Evolutionary conservation across 768 basidiomycete genomes (phyloP).

Genomic region (Leucocoprinus sp.): DNA sequence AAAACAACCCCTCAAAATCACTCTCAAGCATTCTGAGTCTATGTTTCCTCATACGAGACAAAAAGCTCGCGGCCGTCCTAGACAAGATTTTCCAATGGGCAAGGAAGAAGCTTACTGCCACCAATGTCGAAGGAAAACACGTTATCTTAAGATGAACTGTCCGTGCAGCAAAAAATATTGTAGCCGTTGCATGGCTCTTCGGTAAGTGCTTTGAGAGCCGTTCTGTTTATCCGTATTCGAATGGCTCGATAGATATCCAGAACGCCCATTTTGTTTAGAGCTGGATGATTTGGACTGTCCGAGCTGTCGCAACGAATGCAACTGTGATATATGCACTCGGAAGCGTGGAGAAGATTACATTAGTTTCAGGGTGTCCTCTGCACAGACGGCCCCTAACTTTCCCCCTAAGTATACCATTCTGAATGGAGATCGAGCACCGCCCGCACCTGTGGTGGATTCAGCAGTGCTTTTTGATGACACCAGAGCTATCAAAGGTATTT

Average conservation of each 20-base stretch:
- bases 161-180: constrained; percentile 9
- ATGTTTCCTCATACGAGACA: too few relatives aligned
- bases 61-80: not conserved
- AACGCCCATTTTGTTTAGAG: not conserved
- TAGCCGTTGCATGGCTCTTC: constrained; percentile 7
- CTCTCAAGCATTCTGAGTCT: not conserved
- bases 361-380: not conserved
- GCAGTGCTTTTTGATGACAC: not conserved
- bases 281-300: constrained; percentile 8
- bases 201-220: not conserved
- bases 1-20: too few relatives aligned
- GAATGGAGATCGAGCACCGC: not conserved
- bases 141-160: constrained; percentile 9
- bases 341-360: constrained; percentile 11
- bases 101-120: constrained; percentile 2
- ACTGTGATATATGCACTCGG: constrained; percentile 8
- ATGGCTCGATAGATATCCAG: constrained; percentile 3
- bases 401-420: not conserved
- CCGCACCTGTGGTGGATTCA: not conserved
- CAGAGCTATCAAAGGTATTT: not conserved
- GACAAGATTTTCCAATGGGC: constrained; percentile 1
- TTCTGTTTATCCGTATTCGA: not conserved
- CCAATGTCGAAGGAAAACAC: constrained; percentile 6
- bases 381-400: not conserved
- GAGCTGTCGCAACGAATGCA: constrained; percentile 4